Percentiles rank a stretch among this genome's conserved stretches.
phyloP scores from a whole-genome alignment of 2,329 filamentous ascomycete genomes.

The Colletotrichum godetiae region DNA sequence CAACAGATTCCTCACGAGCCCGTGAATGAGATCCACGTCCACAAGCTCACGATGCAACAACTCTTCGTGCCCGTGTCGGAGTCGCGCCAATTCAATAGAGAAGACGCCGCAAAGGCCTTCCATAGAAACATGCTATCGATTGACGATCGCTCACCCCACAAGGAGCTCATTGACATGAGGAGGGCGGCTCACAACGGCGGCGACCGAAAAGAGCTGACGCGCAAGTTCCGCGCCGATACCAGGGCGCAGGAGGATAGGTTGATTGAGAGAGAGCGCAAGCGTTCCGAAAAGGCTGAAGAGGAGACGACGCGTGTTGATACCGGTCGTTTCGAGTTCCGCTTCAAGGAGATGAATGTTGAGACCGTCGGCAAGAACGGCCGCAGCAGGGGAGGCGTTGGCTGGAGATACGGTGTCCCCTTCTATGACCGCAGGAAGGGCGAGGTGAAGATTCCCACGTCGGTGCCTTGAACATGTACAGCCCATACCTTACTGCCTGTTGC shows the following conservation, averaged over 20 bases:
- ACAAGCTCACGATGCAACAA: conserved; percentile 70
- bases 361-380: conserved; percentile 66
- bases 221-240: conserved; percentile 54
- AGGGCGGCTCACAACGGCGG: conserved; percentile 55
- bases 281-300: conserved; percentile 50
- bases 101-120: conserved; percentile 74
- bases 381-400: conserved; percentile 64
- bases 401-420: conserved; percentile 72
- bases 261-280: conserved; percentile 46
- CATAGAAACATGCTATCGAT: conserved; percentile 69
- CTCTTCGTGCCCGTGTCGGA: conserved; percentile 74
- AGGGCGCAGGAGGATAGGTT: conserved; percentile 55
- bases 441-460: conserved; percentile 75
- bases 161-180: conserved; percentile 69
- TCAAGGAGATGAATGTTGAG: conserved; percentile 69
- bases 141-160: conserved; percentile 71
- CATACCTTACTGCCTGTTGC: not conserved
- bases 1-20: conserved; percentile 60
- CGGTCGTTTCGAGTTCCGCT: conserved; percentile 71
- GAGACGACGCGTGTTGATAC: conserved; percentile 58
- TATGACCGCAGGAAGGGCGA: conserved; percentile 72
- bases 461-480: conserved; percentile 54
- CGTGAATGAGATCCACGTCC: conserved; percentile 74
- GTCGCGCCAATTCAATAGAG: conserved; percentile 71
- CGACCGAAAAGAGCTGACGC: conserved; percentile 48